Conservation (phyloP, 495 filamentous ascomycete species). For the Delitschia confertaspora region DNA sequence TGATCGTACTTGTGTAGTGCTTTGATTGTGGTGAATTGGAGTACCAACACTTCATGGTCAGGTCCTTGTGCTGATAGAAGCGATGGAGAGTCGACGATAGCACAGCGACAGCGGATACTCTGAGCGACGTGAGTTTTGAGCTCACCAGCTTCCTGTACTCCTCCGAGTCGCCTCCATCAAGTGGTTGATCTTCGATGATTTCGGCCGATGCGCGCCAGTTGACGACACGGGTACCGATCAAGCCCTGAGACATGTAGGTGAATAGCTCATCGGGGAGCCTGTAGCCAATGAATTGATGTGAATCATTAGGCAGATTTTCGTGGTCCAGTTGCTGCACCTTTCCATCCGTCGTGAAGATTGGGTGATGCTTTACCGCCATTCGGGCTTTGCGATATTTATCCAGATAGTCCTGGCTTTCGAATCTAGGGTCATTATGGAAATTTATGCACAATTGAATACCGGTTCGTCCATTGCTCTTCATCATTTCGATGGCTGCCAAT, state of each 20-base stretch:
- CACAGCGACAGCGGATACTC: constrained; percentile 64
- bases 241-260: constrained; percentile 76
- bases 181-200: constrained; percentile 61
- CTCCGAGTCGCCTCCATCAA: constrained; percentile 70
- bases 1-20: constrained; percentile 53
- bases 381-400: constrained; percentile 76
- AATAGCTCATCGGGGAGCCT: constrained; percentile 87
- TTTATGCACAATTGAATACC: constrained; percentile 58
- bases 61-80: constrained; percentile 66
- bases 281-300: constrained; percentile 80
- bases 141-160: constrained; percentile 75
- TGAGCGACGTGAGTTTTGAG: constrained; percentile 57
- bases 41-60: constrained; percentile 78
- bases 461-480: constrained; percentile 49
- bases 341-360: constrained; percentile 66
- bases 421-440: constrained; percentile 61
- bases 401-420: constrained; percentile 63
- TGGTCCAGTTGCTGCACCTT: constrained; percentile 61
- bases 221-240: constrained; percentile 69
- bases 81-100: constrained; percentile 69
- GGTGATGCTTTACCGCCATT: constrained; percentile 79
- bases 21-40: constrained; percentile 42
- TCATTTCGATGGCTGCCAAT: constrained; percentile 59
- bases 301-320: constrained; percentile 62
- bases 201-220: constrained; percentile 73